Base-by-base conservation (phyloP, 2,329 filamentous ascomycete species). In the Aspergillus udagawae region DNA sequence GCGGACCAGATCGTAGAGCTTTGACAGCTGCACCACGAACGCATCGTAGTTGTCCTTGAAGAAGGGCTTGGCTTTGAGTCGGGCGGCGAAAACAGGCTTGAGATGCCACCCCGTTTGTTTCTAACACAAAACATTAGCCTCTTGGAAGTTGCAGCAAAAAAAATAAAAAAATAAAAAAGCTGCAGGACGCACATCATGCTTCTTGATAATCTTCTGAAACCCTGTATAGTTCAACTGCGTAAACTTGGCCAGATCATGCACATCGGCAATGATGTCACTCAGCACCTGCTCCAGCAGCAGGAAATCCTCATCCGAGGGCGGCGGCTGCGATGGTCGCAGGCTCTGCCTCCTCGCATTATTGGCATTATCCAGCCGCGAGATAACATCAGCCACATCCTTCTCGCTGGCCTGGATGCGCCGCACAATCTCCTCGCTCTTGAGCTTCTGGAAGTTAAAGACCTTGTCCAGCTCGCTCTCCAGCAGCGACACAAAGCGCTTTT, bases 141-240 rank as follows among this genome's bases (percentile, higher is more conserved):
- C 28, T 56, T 49, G 61, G 52, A 50, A 48, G 51, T 44, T 54
- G 52, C 42, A n/a, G 29, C 44, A 25, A 5, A 25, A 5, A 25
- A 25, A 25, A 3, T 5, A 38, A 8, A 23, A 9, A 50, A 10
- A 20, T 4, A 1, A 41, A 27, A 21, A 47, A n/a, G 7, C 3
- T 35, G 32, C 32, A 17, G 4, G 10, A 79, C 89, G 66, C 76
- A 93, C 90, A 78, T 97, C 94, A 75, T 99, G 94, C 82, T 99
- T 99, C 83, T 99, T 99, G 77, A 99, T 96, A 63, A 99, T 99
- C 82, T 99, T 99, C 80, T 97, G 95, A 74, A 99, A 99, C 4
- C 94, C 94, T 0, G 93, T 97, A 73, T 99, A 99, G 78, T 99
- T 99, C 71, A 99, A 80, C 79, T 97, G 93, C 6, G 96, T 95